Evolutionary conservation across 768 basidiomycete species (phyloP).

Genomic region (Tubosaeta sp.): DNA sequence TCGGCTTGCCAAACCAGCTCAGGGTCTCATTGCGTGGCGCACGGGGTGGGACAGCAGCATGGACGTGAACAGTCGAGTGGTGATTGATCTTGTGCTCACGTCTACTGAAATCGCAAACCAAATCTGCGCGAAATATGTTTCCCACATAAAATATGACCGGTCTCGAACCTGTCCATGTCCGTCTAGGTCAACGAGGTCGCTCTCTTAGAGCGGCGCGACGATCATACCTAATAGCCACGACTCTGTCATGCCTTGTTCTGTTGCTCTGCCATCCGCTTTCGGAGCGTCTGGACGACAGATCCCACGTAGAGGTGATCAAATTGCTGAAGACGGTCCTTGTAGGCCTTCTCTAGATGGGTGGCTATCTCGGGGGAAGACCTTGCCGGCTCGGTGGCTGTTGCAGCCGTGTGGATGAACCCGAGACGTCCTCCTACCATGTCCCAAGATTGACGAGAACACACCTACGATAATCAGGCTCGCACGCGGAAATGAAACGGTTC

Average conservation of each 20-base stretch:
- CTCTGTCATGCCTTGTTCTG: conserved; percentile 25
- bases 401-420: conserved; percentile 21
- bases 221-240: conserved; percentile 9
- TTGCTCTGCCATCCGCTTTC: conserved; percentile 30
- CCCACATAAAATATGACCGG: conserved; percentile 4
- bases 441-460: conserved; percentile 24
- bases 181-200: conserved; percentile 1
- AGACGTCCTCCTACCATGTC: conserved; percentile 25
- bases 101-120: conserved; percentile 4
- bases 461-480: conserved; percentile 13
- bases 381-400: conserved; percentile 20
- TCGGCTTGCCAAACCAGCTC: conserved; percentile 4
- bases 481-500: conserved; percentile 1
- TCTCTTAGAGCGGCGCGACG: conserved; percentile 3
- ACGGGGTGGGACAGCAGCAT: conserved; percentile 1
- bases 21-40: background rate
- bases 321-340: conserved; percentile 29
- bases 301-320: conserved; percentile 32
- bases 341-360: conserved; percentile 23
- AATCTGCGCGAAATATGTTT: background rate
- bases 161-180: conserved; percentile 4
- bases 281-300: conserved; percentile 29
- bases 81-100: conserved; percentile 7
- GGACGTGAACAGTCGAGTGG: conserved; percentile 4
- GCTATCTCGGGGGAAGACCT: conserved; percentile 25